These are phyloP conservation scores for Populus nigra DNA, from an alignment of 345 rosid genomes.

Conservation along the genomic window DNA sequence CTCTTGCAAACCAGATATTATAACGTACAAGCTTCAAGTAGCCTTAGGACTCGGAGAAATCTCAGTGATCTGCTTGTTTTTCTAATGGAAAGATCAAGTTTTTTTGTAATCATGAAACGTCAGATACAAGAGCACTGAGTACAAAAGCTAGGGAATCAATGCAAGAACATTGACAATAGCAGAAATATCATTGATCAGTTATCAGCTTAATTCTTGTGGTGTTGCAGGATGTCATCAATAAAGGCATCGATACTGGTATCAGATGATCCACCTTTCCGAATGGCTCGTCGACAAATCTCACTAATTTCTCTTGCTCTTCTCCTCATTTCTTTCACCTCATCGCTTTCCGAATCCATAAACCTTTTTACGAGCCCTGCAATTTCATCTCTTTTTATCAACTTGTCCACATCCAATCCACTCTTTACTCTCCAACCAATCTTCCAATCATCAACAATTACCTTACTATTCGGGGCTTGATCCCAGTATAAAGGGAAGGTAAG, in stretches of 20 bases:
- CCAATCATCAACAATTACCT: constrained; percentile 15
- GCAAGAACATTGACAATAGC: too few species aligned
- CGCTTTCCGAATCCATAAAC: constrained; percentile 9
- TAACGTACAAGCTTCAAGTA: too few species aligned
- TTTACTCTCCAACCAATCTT: constrained; percentile 9
- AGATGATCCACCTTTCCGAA: neutral
- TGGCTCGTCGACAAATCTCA: neutral
- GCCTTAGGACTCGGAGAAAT: too few species aligned
- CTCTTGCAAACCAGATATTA: too few species aligned
- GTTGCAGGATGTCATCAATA: neutral
- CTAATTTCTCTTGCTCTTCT: constrained; percentile 1
- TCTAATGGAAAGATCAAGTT: too few species aligned
- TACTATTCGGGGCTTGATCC: constrained; percentile 10
- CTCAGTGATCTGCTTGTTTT: too few species aligned
- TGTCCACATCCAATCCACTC: neutral
- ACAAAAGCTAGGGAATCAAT: too few species aligned
- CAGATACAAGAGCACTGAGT: too few species aligned
- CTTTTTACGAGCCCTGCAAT: constrained; percentile 2
- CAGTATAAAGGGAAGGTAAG: neutral
- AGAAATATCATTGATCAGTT: too few species aligned
- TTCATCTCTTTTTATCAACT: constrained; percentile 1
- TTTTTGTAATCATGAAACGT: too few species aligned
- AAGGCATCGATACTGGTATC: neutral
- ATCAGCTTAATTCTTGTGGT: too few species aligned
- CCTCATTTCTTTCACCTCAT: constrained; percentile 14